Evolutionary conservation across 106 monocot genomes (phyloP), one percentile per base, ranked within the genome.

Genomic region (Agapanthus africanus): DNA sequence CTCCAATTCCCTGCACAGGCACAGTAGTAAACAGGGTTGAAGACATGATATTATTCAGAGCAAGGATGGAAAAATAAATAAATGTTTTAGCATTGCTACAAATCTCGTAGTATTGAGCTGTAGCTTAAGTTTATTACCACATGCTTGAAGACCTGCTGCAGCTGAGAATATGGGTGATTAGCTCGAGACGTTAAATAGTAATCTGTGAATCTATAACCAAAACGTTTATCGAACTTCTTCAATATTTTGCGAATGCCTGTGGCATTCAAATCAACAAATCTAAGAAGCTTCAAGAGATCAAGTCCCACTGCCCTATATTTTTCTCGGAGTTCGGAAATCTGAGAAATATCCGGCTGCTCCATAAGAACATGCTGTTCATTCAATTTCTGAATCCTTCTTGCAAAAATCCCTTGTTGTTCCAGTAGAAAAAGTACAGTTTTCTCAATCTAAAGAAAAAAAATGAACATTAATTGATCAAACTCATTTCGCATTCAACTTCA

Each of bases 121-220:
- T 67, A 32, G 36, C 19, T 18, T 44, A 41, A 31, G 30, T 4
- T 44, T 34, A 63, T 51, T 97, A 97, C 95, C 91, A 97, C 95
- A 81, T 97, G 95, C 70, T 97, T 97, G 70, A 97, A 91, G 68
- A 97, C 84, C 71, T 97, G 95, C 40, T 97, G 88, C 18, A 97
- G 78, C 76, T 92, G 95, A 56, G 95, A 97, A 71, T 97, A 92
- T 37, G 95, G 95, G 74, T 97, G 95, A 62, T 89, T 97, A 68
- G 88, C 77, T 37, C 95, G 79, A 65, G 90, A 87, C 27, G 82
- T 76, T 42, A 97, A 76, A 80, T 91, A 97, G 50, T 91, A 89
- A 79, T 97, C 88, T 1, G 88, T 89, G 63, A 97, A 97, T 79
- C 79, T 97, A 73, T 88, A 89, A n/a, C 82, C 84, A 75, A 89